Evolutionary conservation across 768 basidiomycete genomes (phyloP).

Genomic region (Trametes coccinea): DNA sequence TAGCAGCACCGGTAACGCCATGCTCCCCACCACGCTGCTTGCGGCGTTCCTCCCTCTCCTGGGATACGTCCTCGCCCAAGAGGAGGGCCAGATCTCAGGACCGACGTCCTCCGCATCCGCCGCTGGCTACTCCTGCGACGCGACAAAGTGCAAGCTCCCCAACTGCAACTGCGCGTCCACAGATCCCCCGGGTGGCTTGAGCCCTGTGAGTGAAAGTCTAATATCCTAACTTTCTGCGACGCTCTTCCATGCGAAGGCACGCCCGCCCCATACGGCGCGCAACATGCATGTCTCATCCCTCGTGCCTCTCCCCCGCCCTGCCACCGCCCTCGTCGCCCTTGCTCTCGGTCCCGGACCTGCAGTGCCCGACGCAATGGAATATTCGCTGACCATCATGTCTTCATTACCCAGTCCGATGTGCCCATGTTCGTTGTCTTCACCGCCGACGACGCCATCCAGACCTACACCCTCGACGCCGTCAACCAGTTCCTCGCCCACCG

Average conservation of each 20-base stretch:
- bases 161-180: conserved; percentile 74
- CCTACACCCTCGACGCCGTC: conserved; percentile 71
- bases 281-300: conserved; percentile 11
- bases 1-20: conserved; percentile 1
- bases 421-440: conserved; percentile 74
- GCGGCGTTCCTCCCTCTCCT: conserved; percentile 20
- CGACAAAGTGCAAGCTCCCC: conserved; percentile 64
- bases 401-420: conserved; percentile 48
- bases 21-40: conserved; percentile 16
- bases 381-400: conserved; percentile 2
- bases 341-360: neutral
- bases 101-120: conserved; percentile 53
- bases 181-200: conserved; percentile 68
- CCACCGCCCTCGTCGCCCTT: neutral
- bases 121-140: conserved; percentile 72
- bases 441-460: conserved; percentile 76
- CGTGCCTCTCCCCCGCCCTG: conserved; percentile 1
- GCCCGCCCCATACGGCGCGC: neutral
- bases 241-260: conserved; percentile 4
- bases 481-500: conserved; percentile 76
- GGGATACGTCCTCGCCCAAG: conserved; percentile 23
- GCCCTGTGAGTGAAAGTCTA: conserved; percentile 47
- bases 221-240: conserved; percentile 17
- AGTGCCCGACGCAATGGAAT: neutral
- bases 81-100: conserved; percentile 40